Base-by-base conservation (phyloP, 805 yeast species). In the Starmerella ratchasimensis region DNA sequence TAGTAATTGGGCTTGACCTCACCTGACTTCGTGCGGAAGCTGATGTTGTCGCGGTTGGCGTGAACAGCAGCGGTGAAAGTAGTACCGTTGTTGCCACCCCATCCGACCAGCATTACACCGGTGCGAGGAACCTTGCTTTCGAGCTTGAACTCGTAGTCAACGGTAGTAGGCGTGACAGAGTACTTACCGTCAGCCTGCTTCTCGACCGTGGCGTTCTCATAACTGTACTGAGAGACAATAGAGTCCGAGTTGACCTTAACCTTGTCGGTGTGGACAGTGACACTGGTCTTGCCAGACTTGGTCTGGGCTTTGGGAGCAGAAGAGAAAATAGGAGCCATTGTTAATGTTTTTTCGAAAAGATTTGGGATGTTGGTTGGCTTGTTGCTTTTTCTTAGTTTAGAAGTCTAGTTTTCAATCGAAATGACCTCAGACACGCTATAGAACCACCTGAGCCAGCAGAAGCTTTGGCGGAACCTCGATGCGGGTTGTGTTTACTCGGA, bases 61-160 rank as follows among this genome's bases (percentile, higher is more conserved):
- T 80, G 71, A 36, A 76, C 68, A 8, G 95, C 77, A 31, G 88
- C 84, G 38, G 84, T 72, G 47, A 88, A 68, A 11, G 97, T 86
- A 42, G 95, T 71, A 60, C 96, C 97, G 56, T 86, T 86, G 68
- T 86, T 86, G 61, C 97, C 97, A 51, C 96, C 96, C 48, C 86
- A 68, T 50, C 97, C 97, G 25, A 86, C 96, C 45, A 88, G 68
- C 74, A 86, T 62, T 46, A 86, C 66, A 51, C 97, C 97, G 34
- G 83, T 70, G 60, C 78, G 83, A 51, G 94, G 94, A 31, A 76
- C 73, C 40, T 67, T 69, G 56, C 81, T 68, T 51, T 83, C 93
- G 36, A 81, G 76, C 60, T 82, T 81, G 69, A 86, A 88, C 56
- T 83, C 77, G 55, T 82, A 82, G 48, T 82, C 78, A 46, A 69